A percentile compares a stretch with the other conserved stretches of the same genome.
These are phyloP conservation scores for Pulveroboletus sp. DNA, from an alignment of 768 basidiomycete species.

Conservation along the genomic window DNA sequence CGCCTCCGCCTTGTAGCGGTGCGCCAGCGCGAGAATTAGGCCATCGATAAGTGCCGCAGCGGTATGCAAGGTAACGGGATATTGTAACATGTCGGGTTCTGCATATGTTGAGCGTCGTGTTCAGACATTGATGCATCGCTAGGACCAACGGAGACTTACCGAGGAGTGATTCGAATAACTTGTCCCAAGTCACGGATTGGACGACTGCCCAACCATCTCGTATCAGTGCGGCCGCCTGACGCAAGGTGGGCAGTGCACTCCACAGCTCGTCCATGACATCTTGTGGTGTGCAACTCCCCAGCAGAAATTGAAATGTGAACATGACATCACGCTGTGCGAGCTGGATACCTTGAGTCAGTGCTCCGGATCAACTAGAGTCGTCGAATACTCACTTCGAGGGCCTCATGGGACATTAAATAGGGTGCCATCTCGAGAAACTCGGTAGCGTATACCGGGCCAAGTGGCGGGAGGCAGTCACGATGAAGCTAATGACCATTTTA, in stretches of 20 bases:
- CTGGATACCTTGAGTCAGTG: constrained; percentile 27
- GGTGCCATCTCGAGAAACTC: constrained; percentile 52
- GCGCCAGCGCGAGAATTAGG: constrained; percentile 35
- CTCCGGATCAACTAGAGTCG: not conserved
- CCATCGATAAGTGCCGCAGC: constrained; percentile 47
- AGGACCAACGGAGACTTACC: constrained; percentile 12
- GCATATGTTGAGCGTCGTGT: not conserved
- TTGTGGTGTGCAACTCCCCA: constrained; percentile 51
- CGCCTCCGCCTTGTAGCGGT: constrained; percentile 33
- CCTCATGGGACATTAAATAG: constrained; percentile 39
- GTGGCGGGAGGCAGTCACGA: constrained; percentile 56
- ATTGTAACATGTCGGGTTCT: constrained; percentile 54
- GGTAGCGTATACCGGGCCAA: constrained; percentile 45
- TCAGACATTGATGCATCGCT: not conserved
- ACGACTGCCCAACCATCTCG: constrained; percentile 44
- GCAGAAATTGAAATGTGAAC: constrained; percentile 39
- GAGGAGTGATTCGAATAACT: constrained; percentile 43
- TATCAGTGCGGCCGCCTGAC: constrained; percentile 31
- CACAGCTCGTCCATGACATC: constrained; percentile 55
- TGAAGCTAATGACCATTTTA: constrained; percentile 43
- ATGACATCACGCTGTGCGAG: constrained; percentile 55
- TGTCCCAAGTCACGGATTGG: constrained; percentile 45
- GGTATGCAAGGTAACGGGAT: constrained; percentile 51
- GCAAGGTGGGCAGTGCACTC: constrained; percentile 50
- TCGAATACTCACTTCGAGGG: constrained; percentile 47